A percentile compares a stretch with the other conserved stretches of the same genome.
phyloP scores from a whole-genome alignment of 176 grass and related monocot species.

The Carex pumila region DNA sequence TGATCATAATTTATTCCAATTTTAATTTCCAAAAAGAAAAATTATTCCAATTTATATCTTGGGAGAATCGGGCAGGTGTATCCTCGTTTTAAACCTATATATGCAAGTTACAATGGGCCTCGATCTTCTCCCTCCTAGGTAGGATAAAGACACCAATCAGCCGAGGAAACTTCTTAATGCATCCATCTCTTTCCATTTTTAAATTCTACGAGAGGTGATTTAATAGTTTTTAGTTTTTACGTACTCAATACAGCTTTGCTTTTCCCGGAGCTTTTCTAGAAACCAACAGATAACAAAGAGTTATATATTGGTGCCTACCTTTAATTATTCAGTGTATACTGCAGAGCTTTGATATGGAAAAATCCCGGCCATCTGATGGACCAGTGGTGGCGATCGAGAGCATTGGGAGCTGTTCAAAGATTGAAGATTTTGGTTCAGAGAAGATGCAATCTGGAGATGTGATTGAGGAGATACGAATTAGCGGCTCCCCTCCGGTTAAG shows the following conservation, averaged over 20 bases:
- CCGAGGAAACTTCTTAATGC: background rate
- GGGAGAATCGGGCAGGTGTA: background rate
- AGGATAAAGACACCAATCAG: constrained; percentile 15
- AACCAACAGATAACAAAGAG: background rate
- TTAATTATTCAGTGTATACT: background rate
- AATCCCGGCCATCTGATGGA: constrained; percentile 1
- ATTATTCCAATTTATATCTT: background rate
- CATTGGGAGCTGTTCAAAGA: constrained; percentile 26
- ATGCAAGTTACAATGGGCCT: background rate
- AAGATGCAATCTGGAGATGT: constrained; percentile 36
- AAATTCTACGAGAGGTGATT: background rate
- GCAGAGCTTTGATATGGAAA: constrained; percentile 14
- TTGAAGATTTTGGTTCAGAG: constrained; percentile 32
- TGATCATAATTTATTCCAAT: background rate
- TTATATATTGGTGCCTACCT: background rate
- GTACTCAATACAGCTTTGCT: background rate
- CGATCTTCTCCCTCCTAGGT: background rate
- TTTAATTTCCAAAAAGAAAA: background rate
- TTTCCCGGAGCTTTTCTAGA: background rate
- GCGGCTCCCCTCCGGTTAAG: background rate
- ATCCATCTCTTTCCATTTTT: background rate
- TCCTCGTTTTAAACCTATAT: background rate
- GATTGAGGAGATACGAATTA: constrained; percentile 39
- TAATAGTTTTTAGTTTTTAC: background rate
- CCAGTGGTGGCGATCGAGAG: constrained; percentile 45